Evolutionary conservation across 139 green algal genomes (phyloP).

Genomic region (Closterium sp.): DNA sequence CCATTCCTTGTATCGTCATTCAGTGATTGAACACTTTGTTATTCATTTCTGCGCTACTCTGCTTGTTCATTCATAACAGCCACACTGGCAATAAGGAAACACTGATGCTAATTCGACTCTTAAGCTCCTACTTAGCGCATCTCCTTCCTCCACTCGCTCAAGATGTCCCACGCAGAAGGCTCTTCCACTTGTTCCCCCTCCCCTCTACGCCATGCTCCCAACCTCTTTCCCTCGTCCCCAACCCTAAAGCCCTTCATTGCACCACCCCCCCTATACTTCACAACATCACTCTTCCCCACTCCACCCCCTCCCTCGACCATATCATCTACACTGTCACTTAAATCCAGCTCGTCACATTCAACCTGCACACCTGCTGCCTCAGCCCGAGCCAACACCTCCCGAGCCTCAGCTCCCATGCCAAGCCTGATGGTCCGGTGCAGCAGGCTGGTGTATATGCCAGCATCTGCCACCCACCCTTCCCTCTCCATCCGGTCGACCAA

Average conservation of each 20-base stretch:
- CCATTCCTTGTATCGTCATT: no score
- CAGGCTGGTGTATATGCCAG: conserved; percentile 8
- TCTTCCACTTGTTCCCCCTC: background rate
- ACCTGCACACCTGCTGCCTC: background rate
- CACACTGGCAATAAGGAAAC: no score
- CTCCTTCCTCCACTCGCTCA: background rate
- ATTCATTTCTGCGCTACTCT: no score
- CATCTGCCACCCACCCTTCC: conserved; percentile 1
- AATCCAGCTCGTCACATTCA: background rate
- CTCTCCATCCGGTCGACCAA: conserved; percentile 14
- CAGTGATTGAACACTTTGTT: no score
- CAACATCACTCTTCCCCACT: no score
- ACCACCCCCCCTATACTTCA: no score
- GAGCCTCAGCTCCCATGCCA: background rate
- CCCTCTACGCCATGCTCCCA: background rate
- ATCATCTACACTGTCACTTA: background rate
- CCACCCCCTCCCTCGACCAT: no score
- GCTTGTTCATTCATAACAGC: no score
- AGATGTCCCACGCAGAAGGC: background rate
- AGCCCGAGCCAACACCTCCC: background rate
- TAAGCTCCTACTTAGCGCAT: no score
- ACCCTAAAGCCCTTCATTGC: no score
- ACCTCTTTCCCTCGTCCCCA: background rate
- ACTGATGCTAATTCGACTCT: no score
- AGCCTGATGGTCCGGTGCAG: background rate